Percentiles rank a stretch among this genome's conserved stretches.
These are phyloP conservation scores for Ormosia semicastrata DNA, from an alignment of 306 rosid genomes.

Conservation along the genomic window DNA sequence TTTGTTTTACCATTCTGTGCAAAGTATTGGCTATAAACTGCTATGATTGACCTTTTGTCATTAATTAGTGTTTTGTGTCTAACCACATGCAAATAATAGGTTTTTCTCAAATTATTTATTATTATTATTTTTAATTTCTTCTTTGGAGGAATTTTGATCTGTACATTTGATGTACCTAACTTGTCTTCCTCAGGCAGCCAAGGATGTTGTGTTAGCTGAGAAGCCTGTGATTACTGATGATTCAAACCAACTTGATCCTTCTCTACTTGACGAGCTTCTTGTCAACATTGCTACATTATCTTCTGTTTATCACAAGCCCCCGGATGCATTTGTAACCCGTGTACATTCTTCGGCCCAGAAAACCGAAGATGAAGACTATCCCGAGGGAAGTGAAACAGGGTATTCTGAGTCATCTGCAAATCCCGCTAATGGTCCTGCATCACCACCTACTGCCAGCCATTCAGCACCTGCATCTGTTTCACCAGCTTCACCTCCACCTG, in stretches of 20 bases:
- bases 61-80: neutral
- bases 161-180: slow-evolving; percentile 27
- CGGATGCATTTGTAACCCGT: slow-evolving; percentile 92
- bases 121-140: neutral
- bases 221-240: slow-evolving; percentile 96
- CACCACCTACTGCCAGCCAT: slow-evolving; percentile 62
- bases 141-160: neutral
- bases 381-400: slow-evolving; percentile 82
- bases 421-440: slow-evolving; percentile 54
- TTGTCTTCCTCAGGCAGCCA: slow-evolving; percentile 82
- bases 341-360: slow-evolving; percentile 57
- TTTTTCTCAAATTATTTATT: too few species aligned
- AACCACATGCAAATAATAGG: neutral
- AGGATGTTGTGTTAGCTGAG: slow-evolving; percentile 99
- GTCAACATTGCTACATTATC: slow-evolving; percentile 95
- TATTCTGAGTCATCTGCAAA: slow-evolving; percentile 69
- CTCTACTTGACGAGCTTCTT: slow-evolving; percentile 97
- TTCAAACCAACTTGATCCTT: slow-evolving; percentile 84
- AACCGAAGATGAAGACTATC: slow-evolving; percentile 86
- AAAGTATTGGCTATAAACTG: neutral
- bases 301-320: slow-evolving; percentile 99
- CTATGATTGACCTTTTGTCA: neutral
- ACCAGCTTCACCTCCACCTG: slow-evolving; percentile 52
- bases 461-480: slow-evolving; percentile 45
- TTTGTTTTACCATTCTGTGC: neutral